These are phyloP conservation scores for Aeminium ludgeri DNA, from an alignment of 495 filamentous ascomycete genomes.

Conservation along the genomic window DNA sequence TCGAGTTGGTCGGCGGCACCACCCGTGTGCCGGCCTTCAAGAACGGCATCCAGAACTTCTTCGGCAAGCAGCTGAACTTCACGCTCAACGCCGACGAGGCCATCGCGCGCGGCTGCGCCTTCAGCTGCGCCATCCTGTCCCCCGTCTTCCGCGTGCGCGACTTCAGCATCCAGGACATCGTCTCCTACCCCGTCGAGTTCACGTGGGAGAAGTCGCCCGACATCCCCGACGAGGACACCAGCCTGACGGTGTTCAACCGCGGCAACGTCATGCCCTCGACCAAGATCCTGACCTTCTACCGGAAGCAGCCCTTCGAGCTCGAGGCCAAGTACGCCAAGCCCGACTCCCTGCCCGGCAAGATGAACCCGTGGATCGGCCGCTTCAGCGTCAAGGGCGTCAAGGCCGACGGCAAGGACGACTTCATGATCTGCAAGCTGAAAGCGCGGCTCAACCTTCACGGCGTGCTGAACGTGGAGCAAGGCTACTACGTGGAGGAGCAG, in stretches of 20 bases:
- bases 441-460: constrained; percentile 93
- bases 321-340: constrained; percentile 87
- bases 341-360: constrained; percentile 76
- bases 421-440: constrained; percentile 93
- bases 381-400: constrained; percentile 52
- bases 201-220: constrained; percentile 98
- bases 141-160: constrained; percentile 97
- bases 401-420: constrained; percentile 41
- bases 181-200: constrained; percentile 98
- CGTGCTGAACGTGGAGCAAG: constrained; percentile 87
- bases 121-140: constrained; percentile 94
- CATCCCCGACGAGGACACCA: constrained; percentile 97
- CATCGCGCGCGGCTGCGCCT: constrained; percentile 87
- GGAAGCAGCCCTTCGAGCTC: constrained; percentile 91
- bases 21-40: constrained; percentile 91
- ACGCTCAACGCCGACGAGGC: constrained; percentile 98
- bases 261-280: constrained; percentile 97
- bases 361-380: constrained; percentile 83
- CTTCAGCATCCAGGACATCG: constrained; percentile 92
- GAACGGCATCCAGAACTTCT: constrained; percentile 75
- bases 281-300: constrained; percentile 99
- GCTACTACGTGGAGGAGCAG: constrained; percentile 95
- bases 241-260: constrained; percentile 90
- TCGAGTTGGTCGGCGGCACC: constrained; percentile 90
- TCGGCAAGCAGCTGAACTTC: constrained; percentile 79